These are phyloP conservation scores for Cystofilobasidium capitatum DNA, from an alignment of 768 basidiomycete genomes.

Conservation along the genomic window DNA sequence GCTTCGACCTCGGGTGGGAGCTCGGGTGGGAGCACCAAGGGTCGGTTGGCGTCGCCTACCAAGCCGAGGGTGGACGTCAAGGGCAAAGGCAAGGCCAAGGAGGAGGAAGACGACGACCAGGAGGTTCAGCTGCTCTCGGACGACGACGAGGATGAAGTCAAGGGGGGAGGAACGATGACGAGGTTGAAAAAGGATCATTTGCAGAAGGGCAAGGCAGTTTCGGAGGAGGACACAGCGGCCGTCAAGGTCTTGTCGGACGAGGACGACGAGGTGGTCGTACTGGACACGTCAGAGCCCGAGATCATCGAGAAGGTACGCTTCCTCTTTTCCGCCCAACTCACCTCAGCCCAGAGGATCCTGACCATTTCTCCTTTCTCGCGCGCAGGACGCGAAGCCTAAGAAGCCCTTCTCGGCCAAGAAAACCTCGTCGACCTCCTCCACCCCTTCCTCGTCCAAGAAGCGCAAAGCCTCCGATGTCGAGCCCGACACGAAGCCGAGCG, in stretches of 20 bases:
- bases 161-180: slow-evolving; percentile 21
- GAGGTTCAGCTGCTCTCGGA: slow-evolving; percentile 28
- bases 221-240: too few species aligned
- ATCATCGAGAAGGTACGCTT: background rate
- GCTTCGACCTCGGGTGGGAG: slow-evolving; percentile 14
- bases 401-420: slow-evolving; percentile 5
- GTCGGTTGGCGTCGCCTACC: background rate
- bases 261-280: slow-evolving; percentile 9
- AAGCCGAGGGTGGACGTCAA: background rate
- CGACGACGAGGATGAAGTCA: slow-evolving; percentile 13
- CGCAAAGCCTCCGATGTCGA: too few species aligned
- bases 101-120: slow-evolving; percentile 23
- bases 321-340: background rate
- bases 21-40: background rate
- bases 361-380: background rate
- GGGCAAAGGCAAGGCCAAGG: slow-evolving; percentile 15
- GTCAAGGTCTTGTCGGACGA: slow-evolving; percentile 9
- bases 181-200: slow-evolving; percentile 34
- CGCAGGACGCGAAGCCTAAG: background rate
- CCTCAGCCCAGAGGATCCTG: background rate
- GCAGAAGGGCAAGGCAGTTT: slow-evolving; percentile 35
- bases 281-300: background rate
- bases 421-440: background rate
- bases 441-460: background rate
- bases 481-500: slow-evolving; percentile 11